These are phyloP conservation scores for Coelastrella sp. DNA, from an alignment of 139 green algal genomes.

Conservation along the genomic window DNA sequence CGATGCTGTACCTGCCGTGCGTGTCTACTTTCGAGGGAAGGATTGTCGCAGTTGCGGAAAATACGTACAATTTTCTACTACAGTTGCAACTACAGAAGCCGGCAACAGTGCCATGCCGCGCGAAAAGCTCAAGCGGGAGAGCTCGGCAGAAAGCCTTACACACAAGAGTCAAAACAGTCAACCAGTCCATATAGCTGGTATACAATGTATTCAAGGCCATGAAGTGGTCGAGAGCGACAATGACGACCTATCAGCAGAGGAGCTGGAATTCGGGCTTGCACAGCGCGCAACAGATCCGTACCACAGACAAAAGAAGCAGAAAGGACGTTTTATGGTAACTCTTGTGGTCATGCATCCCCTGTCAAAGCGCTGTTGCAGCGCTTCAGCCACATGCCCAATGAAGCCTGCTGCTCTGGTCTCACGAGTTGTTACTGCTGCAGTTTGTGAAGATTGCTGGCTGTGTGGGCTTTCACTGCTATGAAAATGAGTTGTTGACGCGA, in stretches of 20 bases:
- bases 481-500: not conserved
- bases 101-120: too few species aligned
- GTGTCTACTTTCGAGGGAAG: too few species aligned
- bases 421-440: slow-evolving; percentile 5
- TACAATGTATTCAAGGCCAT: not conserved
- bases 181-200: not conserved
- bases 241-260: not conserved
- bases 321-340: not conserved
- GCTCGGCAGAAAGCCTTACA: not conserved
- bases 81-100: too few species aligned
- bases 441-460: not conserved
- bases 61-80: too few species aligned
- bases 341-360: not conserved
- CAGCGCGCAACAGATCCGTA: slow-evolving; percentile 13
- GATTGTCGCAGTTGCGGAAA: too few species aligned
- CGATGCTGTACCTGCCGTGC: too few species aligned
- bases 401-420: slow-evolving; percentile 53
- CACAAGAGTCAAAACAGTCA: not conserved
- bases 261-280: not conserved
- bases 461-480: slow-evolving; percentile 19
- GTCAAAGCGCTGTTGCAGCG: not conserved
- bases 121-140: too few species aligned
- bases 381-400: slow-evolving; percentile 51
- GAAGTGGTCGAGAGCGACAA: slow-evolving; percentile 3
- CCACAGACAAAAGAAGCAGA: not conserved